phyloP scores from a whole-genome alignment of 306 rosid genomes.

The Luffa aegyptiaca region DNA sequence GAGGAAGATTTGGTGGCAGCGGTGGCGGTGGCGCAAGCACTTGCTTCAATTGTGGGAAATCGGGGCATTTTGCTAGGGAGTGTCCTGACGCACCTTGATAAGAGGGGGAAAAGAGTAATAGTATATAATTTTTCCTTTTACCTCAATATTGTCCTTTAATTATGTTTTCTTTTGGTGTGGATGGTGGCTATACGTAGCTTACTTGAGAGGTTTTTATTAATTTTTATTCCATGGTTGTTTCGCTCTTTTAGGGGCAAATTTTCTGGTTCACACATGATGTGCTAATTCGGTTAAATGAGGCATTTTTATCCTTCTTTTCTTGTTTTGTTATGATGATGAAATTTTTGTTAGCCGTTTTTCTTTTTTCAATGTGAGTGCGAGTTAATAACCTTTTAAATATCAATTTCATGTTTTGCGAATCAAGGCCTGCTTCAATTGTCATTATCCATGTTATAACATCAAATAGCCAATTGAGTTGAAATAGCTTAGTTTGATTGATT shows the following conservation, averaged over 20 bases:
- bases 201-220: slow-evolving; percentile 16
- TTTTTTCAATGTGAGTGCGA: background rate
- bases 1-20: slow-evolving; percentile 15
- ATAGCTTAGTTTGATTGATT: background rate
- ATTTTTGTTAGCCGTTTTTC: background rate
- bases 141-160: slow-evolving; percentile 9
- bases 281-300: slow-evolving; percentile 16
- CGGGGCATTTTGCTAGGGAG: slow-evolving; percentile 71
- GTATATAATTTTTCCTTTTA: slow-evolving; percentile 1
- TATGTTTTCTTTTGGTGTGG: slow-evolving; percentile 14
- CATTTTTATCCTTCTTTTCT: background rate
- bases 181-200: slow-evolving; percentile 29
- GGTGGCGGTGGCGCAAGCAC: slow-evolving; percentile 13
- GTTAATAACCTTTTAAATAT: background rate
- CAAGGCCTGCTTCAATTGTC: background rate
- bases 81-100: slow-evolving; percentile 37
- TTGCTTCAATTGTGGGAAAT: slow-evolving; percentile 34
- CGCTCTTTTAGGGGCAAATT: slow-evolving; percentile 20
- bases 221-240: slow-evolving; percentile 12
- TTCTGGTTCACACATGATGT: slow-evolving; percentile 15
- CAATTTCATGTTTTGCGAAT: background rate
- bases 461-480: background rate
- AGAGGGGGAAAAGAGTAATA: slow-evolving; percentile 37
- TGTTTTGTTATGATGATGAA: background rate
- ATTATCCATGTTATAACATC: background rate